Percentiles rank a stretch among this genome's conserved stretches.
These are phyloP conservation scores for Acephala macrosclerotiorum DNA, from an alignment of 2,329 filamentous ascomycete genomes.

Conservation along the genomic window DNA sequence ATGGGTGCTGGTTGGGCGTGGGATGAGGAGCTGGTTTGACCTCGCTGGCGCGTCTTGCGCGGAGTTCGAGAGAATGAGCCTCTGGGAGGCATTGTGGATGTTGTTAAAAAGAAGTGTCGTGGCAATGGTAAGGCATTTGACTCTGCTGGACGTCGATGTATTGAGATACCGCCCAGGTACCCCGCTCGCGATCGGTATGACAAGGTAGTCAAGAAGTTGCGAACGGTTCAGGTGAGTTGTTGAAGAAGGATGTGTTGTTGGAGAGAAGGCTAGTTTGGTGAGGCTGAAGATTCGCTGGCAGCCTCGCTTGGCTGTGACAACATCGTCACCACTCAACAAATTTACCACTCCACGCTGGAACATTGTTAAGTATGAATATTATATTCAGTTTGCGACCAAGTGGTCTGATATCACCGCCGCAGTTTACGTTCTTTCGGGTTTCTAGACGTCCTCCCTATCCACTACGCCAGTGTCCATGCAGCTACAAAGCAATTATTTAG, in stretches of 20 bases:
- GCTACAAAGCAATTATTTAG: neutral
- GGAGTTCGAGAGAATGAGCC: constrained; percentile 13
- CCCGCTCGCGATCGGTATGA: neutral
- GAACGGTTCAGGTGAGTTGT: neutral
- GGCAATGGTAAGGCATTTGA: neutral
- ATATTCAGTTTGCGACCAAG: neutral
- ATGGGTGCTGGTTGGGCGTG: constrained; percentile 43
- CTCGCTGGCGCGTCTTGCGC: constrained; percentile 45
- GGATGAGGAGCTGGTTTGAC: constrained; percentile 46
- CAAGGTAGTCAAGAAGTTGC: neutral
- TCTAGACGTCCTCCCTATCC: neutral
- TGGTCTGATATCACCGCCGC: neutral
- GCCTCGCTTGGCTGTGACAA: constrained; percentile 10
- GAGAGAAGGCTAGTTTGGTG: constrained; percentile 1
- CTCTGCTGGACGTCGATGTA: neutral
- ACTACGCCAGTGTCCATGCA: neutral
- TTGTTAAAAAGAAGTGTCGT: no score
- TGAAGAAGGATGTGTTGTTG: neutral
- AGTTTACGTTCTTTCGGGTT: no score
- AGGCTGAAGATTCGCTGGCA: constrained; percentile 11
- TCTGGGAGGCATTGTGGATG: constrained; percentile 18
- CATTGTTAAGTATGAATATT: neutral
- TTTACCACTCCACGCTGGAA: neutral
- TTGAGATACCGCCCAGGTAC: neutral
- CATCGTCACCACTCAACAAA: neutral